A percentile compares a stretch with the other conserved stretches of the same genome.
Evolutionary conservation across 176 grass and related monocot genomes (phyloP).

Genomic region (Bromus sterilis): DNA sequence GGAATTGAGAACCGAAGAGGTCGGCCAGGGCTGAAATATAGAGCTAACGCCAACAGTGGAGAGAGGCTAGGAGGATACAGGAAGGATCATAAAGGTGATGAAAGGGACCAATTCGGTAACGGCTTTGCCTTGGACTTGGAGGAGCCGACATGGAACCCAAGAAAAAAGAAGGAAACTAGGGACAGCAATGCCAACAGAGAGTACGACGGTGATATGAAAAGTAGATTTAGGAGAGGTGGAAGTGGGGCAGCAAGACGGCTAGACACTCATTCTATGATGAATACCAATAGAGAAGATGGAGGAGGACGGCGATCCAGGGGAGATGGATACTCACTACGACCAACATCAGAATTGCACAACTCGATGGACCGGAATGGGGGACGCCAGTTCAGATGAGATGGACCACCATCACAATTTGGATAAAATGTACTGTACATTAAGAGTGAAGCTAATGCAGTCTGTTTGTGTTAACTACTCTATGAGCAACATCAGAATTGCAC

Average conservation of each 20-base stretch:
- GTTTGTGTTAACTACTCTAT: background rate
- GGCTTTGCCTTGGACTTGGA: conserved; percentile 13
- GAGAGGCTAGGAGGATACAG: background rate
- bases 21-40: background rate
- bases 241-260: background rate
- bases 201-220: background rate
- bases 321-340: conserved; percentile 24
- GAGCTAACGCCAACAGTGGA: background rate
- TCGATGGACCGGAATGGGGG: background rate
- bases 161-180: background rate
- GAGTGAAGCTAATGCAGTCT: background rate
- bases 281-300: background rate
- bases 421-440: background rate
- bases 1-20: background rate
- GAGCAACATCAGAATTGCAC: background rate
- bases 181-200: background rate
- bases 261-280: background rate
- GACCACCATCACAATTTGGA: background rate
- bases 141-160: conserved; percentile 40
- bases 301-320: background rate
- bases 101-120: background rate
- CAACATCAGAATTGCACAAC: conserved; percentile 15
- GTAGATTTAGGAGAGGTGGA: background rate
- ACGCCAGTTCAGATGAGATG: background rate
- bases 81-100: background rate